Evolutionary conservation across 768 basidiomycete species (phyloP).

Genomic region (Tricholoma bakamatsutake): DNA sequence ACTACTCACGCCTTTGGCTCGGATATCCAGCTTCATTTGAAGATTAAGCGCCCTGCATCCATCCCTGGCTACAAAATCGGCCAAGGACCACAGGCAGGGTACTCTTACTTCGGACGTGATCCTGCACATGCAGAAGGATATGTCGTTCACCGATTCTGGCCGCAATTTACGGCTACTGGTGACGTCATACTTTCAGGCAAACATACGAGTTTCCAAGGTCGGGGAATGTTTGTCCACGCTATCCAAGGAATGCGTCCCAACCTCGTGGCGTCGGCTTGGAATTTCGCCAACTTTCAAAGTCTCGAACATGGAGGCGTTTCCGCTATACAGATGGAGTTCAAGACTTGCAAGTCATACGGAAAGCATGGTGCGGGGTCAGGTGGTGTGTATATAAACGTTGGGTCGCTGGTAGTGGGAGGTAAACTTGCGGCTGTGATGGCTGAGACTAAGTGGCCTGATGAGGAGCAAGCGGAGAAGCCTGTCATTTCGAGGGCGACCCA

Average conservation of each 20-base stretch:
- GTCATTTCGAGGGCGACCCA: conserved; percentile 67
- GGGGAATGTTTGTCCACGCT: conserved; percentile 89
- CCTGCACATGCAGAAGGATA: conserved; percentile 69
- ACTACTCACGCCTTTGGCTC: conserved; percentile 60
- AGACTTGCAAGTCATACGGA: conserved; percentile 75
- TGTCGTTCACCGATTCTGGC: conserved; percentile 91
- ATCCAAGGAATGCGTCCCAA: conserved; percentile 99
- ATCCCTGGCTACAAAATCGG: conserved; percentile 90
- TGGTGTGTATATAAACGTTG: conserved; percentile 79
- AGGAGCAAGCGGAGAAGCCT: conserved; percentile 35
- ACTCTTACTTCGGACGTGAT: conserved; percentile 80
- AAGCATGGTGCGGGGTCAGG: conserved; percentile 76
- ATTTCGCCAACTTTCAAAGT: conserved; percentile 91
- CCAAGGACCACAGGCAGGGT: conserved; percentile 81
- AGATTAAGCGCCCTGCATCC: conserved; percentile 60
- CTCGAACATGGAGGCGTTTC: conserved; percentile 65
- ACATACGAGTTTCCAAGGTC: conserved; percentile 49
- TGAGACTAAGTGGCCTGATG: conserved; percentile 72
- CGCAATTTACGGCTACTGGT: conserved; percentile 57
- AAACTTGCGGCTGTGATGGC: conserved; percentile 75
- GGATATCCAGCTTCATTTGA: conserved; percentile 77
- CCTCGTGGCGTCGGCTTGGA: conserved; percentile 89
- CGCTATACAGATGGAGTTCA: conserved; percentile 95
- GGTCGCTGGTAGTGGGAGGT: conserved; percentile 74
- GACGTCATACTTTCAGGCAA: conserved; percentile 62